A percentile compares a stretch with the other conserved stretches of the same genome.
Conservation (phyloP, 495 filamentous ascomycete genomes). For the Penicillium soppii region DNA sequence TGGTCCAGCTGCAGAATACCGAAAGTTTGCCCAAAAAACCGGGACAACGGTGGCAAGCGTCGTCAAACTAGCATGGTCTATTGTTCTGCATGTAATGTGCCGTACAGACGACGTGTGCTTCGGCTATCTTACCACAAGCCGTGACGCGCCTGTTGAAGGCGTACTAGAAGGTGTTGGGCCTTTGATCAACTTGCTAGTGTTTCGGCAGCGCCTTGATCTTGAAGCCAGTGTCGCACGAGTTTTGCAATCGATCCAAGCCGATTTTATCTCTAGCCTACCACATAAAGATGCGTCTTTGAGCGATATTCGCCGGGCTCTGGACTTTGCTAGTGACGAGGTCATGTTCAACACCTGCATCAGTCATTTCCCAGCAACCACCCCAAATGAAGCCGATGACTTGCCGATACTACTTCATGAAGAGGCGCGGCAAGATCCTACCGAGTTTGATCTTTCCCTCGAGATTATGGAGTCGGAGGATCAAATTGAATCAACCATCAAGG, state of each 20-base stretch:
- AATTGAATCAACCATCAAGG: not conserved
- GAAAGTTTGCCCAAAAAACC: not conserved
- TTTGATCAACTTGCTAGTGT: not conserved
- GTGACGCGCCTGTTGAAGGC: not conserved
- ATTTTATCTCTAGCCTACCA: not conserved
- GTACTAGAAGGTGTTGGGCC: not conserved
- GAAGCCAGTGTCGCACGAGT: not conserved
- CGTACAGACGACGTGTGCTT: not conserved
- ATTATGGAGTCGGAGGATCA: not conserved
- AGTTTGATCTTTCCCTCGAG: not conserved
- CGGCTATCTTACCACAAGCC: not conserved
- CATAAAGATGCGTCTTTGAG: not conserved
- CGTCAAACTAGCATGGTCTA: not conserved
- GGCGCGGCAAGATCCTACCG: not conserved
- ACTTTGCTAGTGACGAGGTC: not conserved
- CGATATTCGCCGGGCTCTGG: not conserved
- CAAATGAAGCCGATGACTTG: not conserved
- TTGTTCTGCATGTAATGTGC: not conserved
- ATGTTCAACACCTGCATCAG: not conserved
- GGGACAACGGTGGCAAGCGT: not conserved
- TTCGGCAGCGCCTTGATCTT: not conserved
- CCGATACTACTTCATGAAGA: not conserved
- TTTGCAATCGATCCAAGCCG: not conserved
- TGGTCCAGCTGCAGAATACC: not conserved
- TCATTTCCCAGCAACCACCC: not conserved